Evolutionary conservation across 2,329 filamentous ascomycete species (phyloP), one percentile per base, ranked within the genome.

Genomic region (Claviceps humidiphila): DNA sequence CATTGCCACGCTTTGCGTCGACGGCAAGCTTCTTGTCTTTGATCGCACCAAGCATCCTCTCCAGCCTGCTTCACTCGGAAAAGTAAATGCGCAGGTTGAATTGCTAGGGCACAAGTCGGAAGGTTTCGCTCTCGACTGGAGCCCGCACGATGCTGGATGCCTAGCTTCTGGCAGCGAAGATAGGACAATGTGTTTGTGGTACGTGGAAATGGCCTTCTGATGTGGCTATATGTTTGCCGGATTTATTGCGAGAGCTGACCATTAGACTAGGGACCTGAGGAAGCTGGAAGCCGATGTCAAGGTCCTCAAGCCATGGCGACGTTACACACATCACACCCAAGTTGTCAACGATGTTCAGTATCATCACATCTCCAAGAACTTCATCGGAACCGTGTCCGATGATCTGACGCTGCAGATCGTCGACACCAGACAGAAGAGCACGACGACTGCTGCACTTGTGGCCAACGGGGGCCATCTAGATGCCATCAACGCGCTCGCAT

Each of bases 341-440:
- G 87, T 93, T 51, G 93, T 98, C 64, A 98, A 98, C 66, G 93
- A 98, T 63, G 90, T 98, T 37, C 89, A 97, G 69, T 89, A 95
- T 64, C 91, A 97, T 61, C 90, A 91, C 8, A 79, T 89, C 44
- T 87, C 91, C 57, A 84, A 82, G 61, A 82, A 84, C 60, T 83
- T 94, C 57, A 87, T 98, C 56, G 94, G 91, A 56, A 91, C 87
- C 16, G 93, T 95, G 3, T 97, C 93, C 4, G 93, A 98, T 65
- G 93, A 98, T 65, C 77, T 93, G 59, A 96, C 89, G 7, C 81
- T 97, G 55, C 88, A 96, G 68, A 85, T 98, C 55, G 77, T 97
- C 54, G 93, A 98, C 66, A 78, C 85, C n/a, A 85, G 93, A 60
- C 78, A 80, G 63, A 64, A 75, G 34, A 78, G 81, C 52, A 82